Evolutionary conservation across 805 yeast genomes (phyloP).

Genomic region (Citeromyces matritensis): DNA sequence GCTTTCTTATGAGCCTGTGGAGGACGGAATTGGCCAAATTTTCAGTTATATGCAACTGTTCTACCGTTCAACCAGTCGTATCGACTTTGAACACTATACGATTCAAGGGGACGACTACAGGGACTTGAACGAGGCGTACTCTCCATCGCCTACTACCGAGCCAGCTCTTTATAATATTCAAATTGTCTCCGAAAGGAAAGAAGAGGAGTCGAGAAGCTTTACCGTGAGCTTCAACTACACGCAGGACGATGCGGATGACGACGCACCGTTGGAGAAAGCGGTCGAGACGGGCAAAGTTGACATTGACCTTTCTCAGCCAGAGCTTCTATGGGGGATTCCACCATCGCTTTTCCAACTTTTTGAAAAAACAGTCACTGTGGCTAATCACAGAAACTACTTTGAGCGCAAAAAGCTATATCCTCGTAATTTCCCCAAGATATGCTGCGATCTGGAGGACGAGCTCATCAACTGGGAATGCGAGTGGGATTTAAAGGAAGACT

Average conservation of each 20-base stretch:
- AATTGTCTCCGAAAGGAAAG: background rate
- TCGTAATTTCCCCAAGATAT: conserved; percentile 36
- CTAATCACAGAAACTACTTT: conserved; percentile 39
- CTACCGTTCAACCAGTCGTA: conserved; percentile 31
- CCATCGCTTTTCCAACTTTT: conserved; percentile 26
- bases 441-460: conserved; percentile 39
- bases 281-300: conserved; percentile 1
- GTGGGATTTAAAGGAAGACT: conserved; percentile 21
- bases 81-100: conserved; percentile 28
- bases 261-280: background rate
- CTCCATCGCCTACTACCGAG: too few species aligned
- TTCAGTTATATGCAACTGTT: conserved; percentile 17
- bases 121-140: conserved; percentile 16
- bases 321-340: conserved; percentile 33
- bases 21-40: conserved; percentile 12
- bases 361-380: conserved; percentile 25
- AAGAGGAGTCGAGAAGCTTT: background rate
- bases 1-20: conserved; percentile 6
- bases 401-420: conserved; percentile 24
- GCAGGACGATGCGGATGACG: background rate
- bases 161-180: too few species aligned
- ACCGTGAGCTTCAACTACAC: background rate
- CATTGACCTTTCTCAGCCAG: conserved; percentile 11
- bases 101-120: conserved; percentile 26
- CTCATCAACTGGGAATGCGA: conserved; percentile 28